Evolutionary conservation across 495 filamentous ascomycete genomes (phyloP).

Genomic region (Aspergillus campestris): DNA sequence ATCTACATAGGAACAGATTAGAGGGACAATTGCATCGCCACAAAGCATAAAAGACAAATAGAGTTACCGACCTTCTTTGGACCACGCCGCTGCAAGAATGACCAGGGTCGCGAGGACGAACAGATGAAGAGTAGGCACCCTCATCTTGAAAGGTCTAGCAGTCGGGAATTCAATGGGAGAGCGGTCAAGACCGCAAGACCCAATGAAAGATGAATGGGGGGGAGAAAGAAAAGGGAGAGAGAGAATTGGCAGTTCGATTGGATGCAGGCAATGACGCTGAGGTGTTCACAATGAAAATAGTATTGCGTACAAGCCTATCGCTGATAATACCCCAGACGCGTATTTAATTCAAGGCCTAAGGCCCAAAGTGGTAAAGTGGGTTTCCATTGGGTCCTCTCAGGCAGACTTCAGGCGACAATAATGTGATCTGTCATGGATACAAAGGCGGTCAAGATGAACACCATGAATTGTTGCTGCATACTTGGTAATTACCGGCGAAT

Average conservation of each 20-base stretch:
- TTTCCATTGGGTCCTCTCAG: no score
- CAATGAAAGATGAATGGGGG: conserved; percentile 1
- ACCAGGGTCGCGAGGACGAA: conserved; percentile 38
- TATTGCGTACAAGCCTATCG: no score
- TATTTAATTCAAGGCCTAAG: no score
- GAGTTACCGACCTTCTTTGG: conserved; percentile 63
- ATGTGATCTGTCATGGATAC: no score
- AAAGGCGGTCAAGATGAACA: no score
- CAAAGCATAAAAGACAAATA: background rate
- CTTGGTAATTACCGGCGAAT: no score
- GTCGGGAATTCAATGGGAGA: conserved; percentile 6
- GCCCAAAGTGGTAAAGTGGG: no score
- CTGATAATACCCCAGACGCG: no score
- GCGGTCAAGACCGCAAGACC: conserved; percentile 23
- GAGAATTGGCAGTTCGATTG: background rate
- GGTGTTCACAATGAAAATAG: no score
- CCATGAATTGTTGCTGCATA: no score
- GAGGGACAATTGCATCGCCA: background rate
- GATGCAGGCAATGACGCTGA: background rate
- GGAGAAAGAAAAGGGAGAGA: conserved; percentile 1
- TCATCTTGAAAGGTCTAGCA: conserved; percentile 23
- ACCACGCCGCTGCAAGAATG: conserved; percentile 63
- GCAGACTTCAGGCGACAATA: no score
- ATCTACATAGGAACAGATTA: conserved; percentile 43
- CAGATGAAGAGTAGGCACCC: conserved; percentile 23